Percentiles rank a stretch among this genome's conserved stretches.
Evolutionary conservation across 768 basidiomycete species (phyloP).

Genomic region (Rhizopogon rudus): DNA sequence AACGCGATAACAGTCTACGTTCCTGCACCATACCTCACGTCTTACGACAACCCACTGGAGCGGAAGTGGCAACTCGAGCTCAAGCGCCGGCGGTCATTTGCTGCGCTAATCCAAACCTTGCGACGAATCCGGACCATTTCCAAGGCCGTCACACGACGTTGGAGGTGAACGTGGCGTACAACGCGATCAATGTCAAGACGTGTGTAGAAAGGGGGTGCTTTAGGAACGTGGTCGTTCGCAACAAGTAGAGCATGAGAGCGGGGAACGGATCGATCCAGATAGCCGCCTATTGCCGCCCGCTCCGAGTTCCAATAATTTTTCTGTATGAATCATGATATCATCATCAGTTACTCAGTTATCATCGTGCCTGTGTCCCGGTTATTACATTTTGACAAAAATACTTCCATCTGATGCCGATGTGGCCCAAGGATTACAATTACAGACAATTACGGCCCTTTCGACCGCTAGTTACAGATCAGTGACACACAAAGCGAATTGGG

Average conservation of each 20-base stretch:
- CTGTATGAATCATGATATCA: background rate
- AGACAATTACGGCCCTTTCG: too few relatives aligned
- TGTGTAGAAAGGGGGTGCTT: background rate
- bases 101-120: background rate
- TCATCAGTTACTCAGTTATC: background rate
- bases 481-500: too few relatives aligned
- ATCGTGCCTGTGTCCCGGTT: background rate
- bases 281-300: background rate
- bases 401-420: background rate
- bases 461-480: too few relatives aligned
- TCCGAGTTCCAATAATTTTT: background rate
- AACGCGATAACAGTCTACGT: constrained; percentile 14
- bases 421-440: background rate
- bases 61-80: background rate
- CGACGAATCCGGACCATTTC: background rate
- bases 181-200: background rate
- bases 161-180: background rate
- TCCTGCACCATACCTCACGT: constrained; percentile 10
- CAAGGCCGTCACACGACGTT: background rate
- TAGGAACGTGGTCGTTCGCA: background rate
- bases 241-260: background rate
- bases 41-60: background rate
- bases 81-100: background rate
- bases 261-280: background rate
- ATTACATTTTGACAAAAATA: background rate